Percentiles rank a stretch among this genome's conserved stretches.
These are phyloP conservation scores for Cicer judaicum DNA, from an alignment of 306 rosid species.

Conservation along the genomic window DNA sequence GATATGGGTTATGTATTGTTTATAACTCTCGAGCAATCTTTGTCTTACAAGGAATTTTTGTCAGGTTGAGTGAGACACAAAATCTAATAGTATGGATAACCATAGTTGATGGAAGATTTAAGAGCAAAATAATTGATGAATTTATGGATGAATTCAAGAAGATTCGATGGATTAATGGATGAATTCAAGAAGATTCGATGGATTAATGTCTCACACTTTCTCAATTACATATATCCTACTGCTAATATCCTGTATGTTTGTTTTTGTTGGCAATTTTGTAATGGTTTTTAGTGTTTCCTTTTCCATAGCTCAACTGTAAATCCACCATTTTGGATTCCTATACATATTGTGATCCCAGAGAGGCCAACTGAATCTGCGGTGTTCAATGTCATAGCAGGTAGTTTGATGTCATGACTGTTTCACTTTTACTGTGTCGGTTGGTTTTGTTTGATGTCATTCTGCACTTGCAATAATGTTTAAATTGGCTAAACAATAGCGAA, in stretches of 20 bases:
- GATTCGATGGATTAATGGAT: not conserved
- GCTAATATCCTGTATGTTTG: constrained; percentile 16
- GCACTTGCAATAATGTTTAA: constrained; percentile 15
- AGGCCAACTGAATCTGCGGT: constrained; percentile 93
- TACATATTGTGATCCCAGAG: constrained; percentile 91
- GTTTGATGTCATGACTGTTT: constrained; percentile 35
- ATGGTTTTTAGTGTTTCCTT: constrained; percentile 34
- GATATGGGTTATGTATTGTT: not conserved
- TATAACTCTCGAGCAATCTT: not conserved
- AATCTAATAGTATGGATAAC: not conserved
- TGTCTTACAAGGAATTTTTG: not conserved
- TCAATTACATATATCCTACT: constrained; percentile 7
- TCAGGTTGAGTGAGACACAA: not conserved
- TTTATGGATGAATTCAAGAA: too few relatives aligned
- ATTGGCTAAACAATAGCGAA: constrained; percentile 11
- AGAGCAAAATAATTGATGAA: not conserved
- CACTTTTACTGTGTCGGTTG: constrained; percentile 3
- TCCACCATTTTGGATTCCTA: constrained; percentile 96
- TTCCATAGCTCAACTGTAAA: constrained; percentile 70
- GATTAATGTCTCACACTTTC: constrained; percentile 19
- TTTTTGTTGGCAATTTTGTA: constrained; percentile 28
- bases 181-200: constrained; percentile 30
- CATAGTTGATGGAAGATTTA: constrained; percentile 14
- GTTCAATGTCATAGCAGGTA: constrained; percentile 93
- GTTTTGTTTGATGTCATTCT: constrained; percentile 42